phyloP scores from a whole-genome alignment of 495 filamentous ascomycete genomes.

The Paragyromitra xinjiangensis region DNA sequence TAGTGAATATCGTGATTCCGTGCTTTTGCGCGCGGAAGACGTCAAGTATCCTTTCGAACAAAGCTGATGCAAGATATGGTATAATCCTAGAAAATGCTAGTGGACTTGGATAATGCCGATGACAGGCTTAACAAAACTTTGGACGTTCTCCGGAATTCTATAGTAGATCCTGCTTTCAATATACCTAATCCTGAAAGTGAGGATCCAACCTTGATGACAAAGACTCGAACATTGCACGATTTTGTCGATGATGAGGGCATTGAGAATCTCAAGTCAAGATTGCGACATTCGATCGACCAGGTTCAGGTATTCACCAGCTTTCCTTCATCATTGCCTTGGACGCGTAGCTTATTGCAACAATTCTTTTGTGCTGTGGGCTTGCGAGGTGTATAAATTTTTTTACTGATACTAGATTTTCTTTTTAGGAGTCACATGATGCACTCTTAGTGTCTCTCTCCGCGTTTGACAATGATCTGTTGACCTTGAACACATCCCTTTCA shows the following conservation, averaged over 20 bases:
- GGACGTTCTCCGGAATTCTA: conserved; percentile 71
- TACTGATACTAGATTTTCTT: conserved; percentile 22
- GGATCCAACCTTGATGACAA: conserved; percentile 64
- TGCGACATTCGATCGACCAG: conserved; percentile 57
- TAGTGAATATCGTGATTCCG: conserved; percentile 20
- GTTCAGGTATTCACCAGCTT: conserved; percentile 47
- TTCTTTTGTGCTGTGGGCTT: neutral
- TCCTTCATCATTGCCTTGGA: neutral
- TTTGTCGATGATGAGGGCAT: conserved; percentile 88
- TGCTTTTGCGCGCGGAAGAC: conserved; percentile 31
- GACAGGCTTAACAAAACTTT: conserved; percentile 75
- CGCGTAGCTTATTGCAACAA: neutral
- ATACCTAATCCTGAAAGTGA: conserved; percentile 36
- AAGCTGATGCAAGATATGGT: conserved; percentile 34
- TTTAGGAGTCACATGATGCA: conserved; percentile 53
- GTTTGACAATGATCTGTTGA: conserved; percentile 70
- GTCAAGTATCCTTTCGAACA: conserved; percentile 22
- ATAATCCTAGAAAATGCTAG: conserved; percentile 65
- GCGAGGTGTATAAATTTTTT: conserved; percentile 6
- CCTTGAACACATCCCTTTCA: conserved; percentile 69
- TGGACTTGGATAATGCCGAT: conserved; percentile 77
- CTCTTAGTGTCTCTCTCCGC: conserved; percentile 46
- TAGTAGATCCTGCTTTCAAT: conserved; percentile 77
- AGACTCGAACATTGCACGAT: conserved; percentile 77
- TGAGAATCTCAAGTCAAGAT: conserved; percentile 62